Evolutionary conservation across 192 early-diverging fungal genomes (phyloP).

Genomic region (Rhizophagus clarus): DNA sequence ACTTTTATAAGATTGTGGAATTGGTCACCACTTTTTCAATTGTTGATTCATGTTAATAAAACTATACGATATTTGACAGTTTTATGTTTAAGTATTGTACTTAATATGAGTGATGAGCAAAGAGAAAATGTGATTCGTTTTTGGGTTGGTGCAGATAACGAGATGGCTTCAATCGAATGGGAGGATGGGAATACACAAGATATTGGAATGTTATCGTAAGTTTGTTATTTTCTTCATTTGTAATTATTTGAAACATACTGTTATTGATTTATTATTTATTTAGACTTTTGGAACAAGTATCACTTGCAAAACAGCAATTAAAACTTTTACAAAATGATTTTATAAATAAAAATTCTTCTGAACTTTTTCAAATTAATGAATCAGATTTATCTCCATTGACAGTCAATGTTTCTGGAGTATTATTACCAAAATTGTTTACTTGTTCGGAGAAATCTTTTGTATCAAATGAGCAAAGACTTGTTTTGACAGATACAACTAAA

Average conservation of each 20-base stretch:
- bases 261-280: constrained; percentile 21
- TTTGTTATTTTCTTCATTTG: neutral
- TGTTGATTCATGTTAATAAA: constrained; percentile 45
- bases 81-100: constrained; percentile 49
- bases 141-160: constrained; percentile 33
- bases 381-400: constrained; percentile 54
- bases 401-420: constrained; percentile 69
- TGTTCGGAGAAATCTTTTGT: constrained; percentile 32
- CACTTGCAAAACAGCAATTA: constrained; percentile 46
- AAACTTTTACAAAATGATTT: constrained; percentile 46
- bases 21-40: constrained; percentile 53
- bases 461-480: constrained; percentile 47
- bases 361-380: constrained; percentile 24
- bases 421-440: constrained; percentile 50
- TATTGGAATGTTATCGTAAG: constrained; percentile 42
- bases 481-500: constrained; percentile 77
- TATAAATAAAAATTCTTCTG: constrained; percentile 3
- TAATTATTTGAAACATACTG: neutral
- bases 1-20: constrained; percentile 59
- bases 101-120: constrained; percentile 53
- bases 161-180: constrained; percentile 36
- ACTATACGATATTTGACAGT: constrained; percentile 48
- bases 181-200: constrained; percentile 39
- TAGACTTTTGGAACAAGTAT: constrained; percentile 54
- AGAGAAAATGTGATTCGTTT: constrained; percentile 29